These are phyloP conservation scores for Aspergillus panamensis DNA, from an alignment of 495 filamentous ascomycete genomes.

Conservation along the genomic window DNA sequence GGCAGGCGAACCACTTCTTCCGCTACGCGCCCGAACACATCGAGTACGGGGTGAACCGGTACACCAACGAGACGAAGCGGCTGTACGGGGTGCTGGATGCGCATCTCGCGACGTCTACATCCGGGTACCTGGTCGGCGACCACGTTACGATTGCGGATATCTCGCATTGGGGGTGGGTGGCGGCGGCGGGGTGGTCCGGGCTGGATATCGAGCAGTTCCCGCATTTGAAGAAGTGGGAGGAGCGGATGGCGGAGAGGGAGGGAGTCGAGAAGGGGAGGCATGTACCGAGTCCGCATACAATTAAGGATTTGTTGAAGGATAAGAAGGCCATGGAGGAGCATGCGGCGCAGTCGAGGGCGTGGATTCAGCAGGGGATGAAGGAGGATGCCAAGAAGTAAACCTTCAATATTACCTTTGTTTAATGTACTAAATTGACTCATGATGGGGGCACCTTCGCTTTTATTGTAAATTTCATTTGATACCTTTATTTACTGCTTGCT, in stretches of 20 bases:
- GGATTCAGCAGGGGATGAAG: conserved; percentile 65
- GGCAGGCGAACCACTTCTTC: conserved; percentile 85
- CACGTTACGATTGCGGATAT: conserved; percentile 83
- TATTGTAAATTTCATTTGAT: too few relatives aligned
- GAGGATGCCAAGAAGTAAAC: conserved; percentile 47
- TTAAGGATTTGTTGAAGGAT: conserved; percentile 55
- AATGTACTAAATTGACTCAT: too few relatives aligned
- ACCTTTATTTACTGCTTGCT: too few relatives aligned
- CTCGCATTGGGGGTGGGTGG: conserved; percentile 74
- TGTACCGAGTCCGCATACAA: conserved; percentile 66
- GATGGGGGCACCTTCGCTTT: too few relatives aligned
- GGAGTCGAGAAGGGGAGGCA: conserved; percentile 75
- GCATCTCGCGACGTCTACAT: conserved; percentile 60
- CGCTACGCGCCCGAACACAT: conserved; percentile 87
- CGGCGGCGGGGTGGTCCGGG: conserved; percentile 62
- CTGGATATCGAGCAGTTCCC: conserved; percentile 77
- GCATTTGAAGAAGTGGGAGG: conserved; percentile 69
- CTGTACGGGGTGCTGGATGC: conserved; percentile 76
- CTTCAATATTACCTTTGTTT: not conserved
- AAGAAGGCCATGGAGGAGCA: conserved; percentile 53
- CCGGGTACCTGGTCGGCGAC: conserved; percentile 75
- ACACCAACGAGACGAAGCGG: conserved; percentile 74
- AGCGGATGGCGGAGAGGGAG: conserved; percentile 60
- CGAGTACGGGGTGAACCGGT: conserved; percentile 79
- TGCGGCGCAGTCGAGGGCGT: conserved; percentile 46